Percentiles rank a stretch among this genome's conserved stretches.
Evolutionary conservation across 139 green algal genomes (phyloP).

Genomic region (Chlorella sp.): DNA sequence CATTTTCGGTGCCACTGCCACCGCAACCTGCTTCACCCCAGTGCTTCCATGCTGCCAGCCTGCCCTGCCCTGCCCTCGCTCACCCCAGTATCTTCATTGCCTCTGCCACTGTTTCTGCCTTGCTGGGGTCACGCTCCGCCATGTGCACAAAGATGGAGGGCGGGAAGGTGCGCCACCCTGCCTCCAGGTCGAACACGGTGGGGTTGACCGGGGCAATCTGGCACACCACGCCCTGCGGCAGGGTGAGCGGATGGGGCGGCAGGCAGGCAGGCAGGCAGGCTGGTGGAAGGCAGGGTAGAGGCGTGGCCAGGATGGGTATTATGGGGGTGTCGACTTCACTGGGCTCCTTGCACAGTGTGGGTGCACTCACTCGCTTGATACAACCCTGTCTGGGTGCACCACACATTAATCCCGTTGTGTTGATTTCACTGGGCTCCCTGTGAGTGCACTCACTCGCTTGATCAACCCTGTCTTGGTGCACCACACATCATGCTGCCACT

Average conservation of each 20-base stretch:
- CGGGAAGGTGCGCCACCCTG: constrained; percentile 47
- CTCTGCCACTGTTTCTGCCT: constrained; percentile 32
- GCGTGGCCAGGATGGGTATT: no score
- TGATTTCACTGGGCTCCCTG: no score
- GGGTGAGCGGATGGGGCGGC: not conserved
- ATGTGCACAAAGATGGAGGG: constrained; percentile 74
- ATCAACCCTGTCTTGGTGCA: no score
- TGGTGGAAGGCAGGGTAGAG: no score
- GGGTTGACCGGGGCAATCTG: constrained; percentile 22
- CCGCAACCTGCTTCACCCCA: not conserved
- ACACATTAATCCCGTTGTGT: no score
- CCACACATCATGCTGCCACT: no score
- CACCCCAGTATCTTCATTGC: not conserved
- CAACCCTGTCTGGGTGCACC: no score
- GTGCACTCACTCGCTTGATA: no score
- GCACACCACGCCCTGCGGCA: constrained; percentile 9
- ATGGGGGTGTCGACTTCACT: no score
- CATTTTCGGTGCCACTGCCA: no score
- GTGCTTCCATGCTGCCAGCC: not conserved
- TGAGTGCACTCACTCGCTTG: no score
- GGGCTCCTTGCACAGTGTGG: no score
- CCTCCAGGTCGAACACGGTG: not conserved
- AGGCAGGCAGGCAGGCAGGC: not conserved
- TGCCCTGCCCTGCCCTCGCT: not conserved
- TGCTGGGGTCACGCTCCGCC: constrained; percentile 51